Percentiles rank a stretch among this genome's conserved stretches.
These are phyloP conservation scores for Perilla frutescens DNA, from an alignment of 257 asterid genomes.

Conservation along the genomic window DNA sequence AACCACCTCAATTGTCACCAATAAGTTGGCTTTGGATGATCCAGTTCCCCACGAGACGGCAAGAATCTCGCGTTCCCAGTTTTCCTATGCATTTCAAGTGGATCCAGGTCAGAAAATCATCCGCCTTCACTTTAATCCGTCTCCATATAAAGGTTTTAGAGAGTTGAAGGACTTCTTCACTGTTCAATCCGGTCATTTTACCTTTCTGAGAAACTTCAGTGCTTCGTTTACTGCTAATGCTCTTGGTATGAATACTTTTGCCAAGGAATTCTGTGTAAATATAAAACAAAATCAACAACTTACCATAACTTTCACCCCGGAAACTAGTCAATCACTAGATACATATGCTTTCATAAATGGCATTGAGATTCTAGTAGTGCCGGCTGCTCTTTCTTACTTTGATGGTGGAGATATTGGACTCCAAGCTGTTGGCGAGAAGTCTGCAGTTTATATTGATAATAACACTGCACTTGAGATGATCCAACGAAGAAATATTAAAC, in stretches of 20 bases:
- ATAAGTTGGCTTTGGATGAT: conserved; percentile 13
- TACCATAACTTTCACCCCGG: conserved; percentile 32
- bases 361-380: conserved; percentile 41
- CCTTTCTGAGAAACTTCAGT: conserved; percentile 44
- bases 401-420: conserved; percentile 28
- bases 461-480: conserved; percentile 52
- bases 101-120: conserved; percentile 42
- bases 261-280: conserved; percentile 34
- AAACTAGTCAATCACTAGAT: conserved; percentile 5
- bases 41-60: conserved; percentile 36
- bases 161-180: conserved; percentile 38
- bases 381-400: conserved; percentile 30
- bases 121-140: conserved; percentile 39
- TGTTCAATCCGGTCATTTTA: conserved; percentile 40
- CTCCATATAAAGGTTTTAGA: conserved; percentile 31
- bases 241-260: conserved; percentile 28
- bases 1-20: conserved; percentile 36
- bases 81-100: conserved; percentile 35
- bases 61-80: conserved; percentile 34
- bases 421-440: no score
- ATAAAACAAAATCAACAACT: conserved; percentile 29
- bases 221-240: conserved; percentile 43
- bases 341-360: conserved; percentile 44
- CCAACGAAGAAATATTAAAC: conserved; percentile 39
- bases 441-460: not conserved